Evolutionary conservation across 2,329 filamentous ascomycete species (phyloP), one percentile per base, ranked within the genome.

Genomic region (Alternaria sp.): DNA sequence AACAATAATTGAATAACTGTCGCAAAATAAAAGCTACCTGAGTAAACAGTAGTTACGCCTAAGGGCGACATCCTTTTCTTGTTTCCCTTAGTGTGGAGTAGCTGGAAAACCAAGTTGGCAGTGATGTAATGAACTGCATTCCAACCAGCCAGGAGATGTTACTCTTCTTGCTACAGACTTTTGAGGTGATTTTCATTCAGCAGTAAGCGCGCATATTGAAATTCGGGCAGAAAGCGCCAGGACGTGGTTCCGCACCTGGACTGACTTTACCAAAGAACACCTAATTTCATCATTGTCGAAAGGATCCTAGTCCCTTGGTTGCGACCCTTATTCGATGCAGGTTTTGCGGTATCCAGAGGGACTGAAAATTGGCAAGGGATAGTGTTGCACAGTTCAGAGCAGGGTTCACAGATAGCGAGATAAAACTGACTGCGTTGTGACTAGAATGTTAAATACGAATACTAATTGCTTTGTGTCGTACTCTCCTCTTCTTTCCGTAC

Each of bases 111-210:
- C 26, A 5, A 24, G 11, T 24, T 7, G 28, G 3, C 26, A 28
- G 16, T 22, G 24, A 16, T n/a, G n/a, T n/a, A 7, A 30, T 7
- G 8, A 9, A n/a, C 4, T 11, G 8, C 6, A 11, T 5, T n/a
- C 7, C 1, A 0, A 16, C 6, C 8, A 5, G n/a, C 5, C 18
- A 14, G 7, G 9, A 11, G 7, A 4, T 7, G 4, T 30, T 30
- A 8, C 14, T 11, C 7, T 7, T 26, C 24, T 7, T 26, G 6
- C 0, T 26, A 26, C 24, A 26, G 24, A 26, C 24, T 26, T 26
- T 26, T 2, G 2, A 28, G 2, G 16, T 46, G 32, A 36, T 46
- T 11, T 7, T 4, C n/a, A 28, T 46, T 24, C 42, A 4, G 42
- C 42, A 46, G 16, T 28, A n/a, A 3, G 7, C 7, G 14, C 8